phyloP scores from a whole-genome alignment of 2,329 filamentous ascomycete species.

The Beauveria sp. region DNA sequence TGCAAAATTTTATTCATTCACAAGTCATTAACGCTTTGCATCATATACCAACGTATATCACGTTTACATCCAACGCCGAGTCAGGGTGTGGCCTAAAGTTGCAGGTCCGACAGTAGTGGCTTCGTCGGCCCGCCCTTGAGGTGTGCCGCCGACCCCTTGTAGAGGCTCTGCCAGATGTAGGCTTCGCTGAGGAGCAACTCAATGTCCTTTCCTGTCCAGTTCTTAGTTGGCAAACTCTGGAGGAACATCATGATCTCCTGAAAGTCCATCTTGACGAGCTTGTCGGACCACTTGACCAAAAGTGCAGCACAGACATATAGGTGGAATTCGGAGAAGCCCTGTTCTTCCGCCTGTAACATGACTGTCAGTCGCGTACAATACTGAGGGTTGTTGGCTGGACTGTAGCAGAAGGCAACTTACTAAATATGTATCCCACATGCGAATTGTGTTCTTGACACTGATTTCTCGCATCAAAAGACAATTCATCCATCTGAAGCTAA shows the following conservation, averaged over 20 bases:
- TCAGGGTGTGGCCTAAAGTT: conserved; percentile 18
- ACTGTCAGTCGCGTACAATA: conserved; percentile 12
- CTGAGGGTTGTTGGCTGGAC: background rate
- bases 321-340: conserved; percentile 97
- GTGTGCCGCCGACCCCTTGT: conserved; percentile 90
- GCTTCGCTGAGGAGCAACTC: conserved; percentile 92
- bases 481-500: conserved; percentile 99
- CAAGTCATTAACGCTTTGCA: background rate
- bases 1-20: background rate
- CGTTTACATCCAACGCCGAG: background rate
- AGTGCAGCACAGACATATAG: conserved; percentile 98
- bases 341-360: conserved; percentile 73
- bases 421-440: conserved; percentile 99
- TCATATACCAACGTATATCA: background rate
- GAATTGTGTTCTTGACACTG: conserved; percentile 89
- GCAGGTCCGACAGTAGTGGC: conserved; percentile 28
- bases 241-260: conserved; percentile 99
- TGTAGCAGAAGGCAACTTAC: conserved; percentile 43
- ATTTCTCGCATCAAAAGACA: conserved; percentile 97
- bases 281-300: conserved; percentile 95
- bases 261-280: conserved; percentile 94
- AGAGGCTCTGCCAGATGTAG: conserved; percentile 97
- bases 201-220: conserved; percentile 98
- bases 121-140: conserved; percentile 48
- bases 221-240: conserved; percentile 83